These are phyloP conservation scores for Acorus gramineus DNA, from an alignment of 106 monocot genomes.

Conservation along the genomic window DNA sequence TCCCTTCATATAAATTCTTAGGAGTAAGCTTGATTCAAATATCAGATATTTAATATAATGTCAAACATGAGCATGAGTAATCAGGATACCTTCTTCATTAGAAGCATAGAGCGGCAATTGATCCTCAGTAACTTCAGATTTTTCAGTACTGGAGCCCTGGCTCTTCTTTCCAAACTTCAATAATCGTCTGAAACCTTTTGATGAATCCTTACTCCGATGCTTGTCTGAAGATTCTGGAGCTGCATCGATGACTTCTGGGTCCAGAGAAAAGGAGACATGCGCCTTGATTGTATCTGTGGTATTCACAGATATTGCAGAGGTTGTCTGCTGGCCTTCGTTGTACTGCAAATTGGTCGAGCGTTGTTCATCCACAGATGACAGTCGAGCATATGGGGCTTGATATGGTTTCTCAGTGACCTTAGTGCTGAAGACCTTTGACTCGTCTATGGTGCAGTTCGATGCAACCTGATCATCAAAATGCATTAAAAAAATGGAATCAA, in stretches of 20 bases:
- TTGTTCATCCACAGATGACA: constrained; percentile 44
- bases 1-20: too few relatives aligned
- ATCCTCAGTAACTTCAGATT: constrained; percentile 31
- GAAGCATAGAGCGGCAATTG: constrained; percentile 13
- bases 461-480: constrained; percentile 29
- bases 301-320: constrained; percentile 13
- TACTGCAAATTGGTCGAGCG: constrained; percentile 7
- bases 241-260: constrained; percentile 14
- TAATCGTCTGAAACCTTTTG: constrained; percentile 74
- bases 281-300: constrained; percentile 19
- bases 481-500: neutral
- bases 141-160: constrained; percentile 23
- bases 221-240: constrained; percentile 34
- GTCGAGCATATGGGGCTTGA: constrained; percentile 54
- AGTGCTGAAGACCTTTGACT: constrained; percentile 11
- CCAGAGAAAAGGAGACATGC: constrained; percentile 7
- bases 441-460: constrained; percentile 16
- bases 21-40: too few relatives aligned
- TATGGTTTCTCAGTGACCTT: constrained; percentile 23
- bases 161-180: constrained; percentile 76
- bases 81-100: constrained; percentile 22
- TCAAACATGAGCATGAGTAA: neutral
- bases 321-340: constrained; percentile 7
- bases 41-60: too few relatives aligned
- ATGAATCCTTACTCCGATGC: constrained; percentile 39